Conservation (phyloP, 208 protist species). For the Wallacemonas rigidus region DNA sequence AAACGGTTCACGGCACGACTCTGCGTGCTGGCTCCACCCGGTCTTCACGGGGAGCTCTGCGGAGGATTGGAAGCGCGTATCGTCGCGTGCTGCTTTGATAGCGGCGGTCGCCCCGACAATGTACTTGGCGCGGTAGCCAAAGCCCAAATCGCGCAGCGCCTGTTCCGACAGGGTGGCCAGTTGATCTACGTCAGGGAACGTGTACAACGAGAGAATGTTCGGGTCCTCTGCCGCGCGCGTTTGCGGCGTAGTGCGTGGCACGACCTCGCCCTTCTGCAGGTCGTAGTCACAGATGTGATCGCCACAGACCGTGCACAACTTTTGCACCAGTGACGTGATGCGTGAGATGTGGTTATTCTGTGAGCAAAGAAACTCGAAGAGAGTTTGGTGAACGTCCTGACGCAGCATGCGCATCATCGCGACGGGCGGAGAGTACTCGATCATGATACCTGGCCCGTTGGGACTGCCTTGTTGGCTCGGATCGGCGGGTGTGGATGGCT, state of each 20-base stretch:
- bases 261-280: slow-evolving; percentile 34
- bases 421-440: not conserved
- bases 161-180: slow-evolving; percentile 38
- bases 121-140: slow-evolving; percentile 82
- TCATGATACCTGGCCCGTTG: not conserved
- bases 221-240: not conserved
- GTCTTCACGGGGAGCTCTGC: too few relatives aligned
- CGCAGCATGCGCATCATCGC: slow-evolving; percentile 34
- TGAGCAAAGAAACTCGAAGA: slow-evolving; percentile 79
- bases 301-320: slow-evolving; percentile 44
- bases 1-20: slow-evolving; percentile 28
- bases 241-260: not conserved
- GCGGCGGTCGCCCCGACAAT: slow-evolving; percentile 36
- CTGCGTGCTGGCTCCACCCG: slow-evolving; percentile 1
- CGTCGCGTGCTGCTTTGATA: slow-evolving; percentile 26
- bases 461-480: too few relatives aligned
- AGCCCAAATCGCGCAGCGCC: slow-evolving; percentile 43
- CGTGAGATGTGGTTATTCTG: slow-evolving; percentile 85
- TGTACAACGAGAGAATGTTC: slow-evolving; percentile 46
- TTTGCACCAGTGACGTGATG: slow-evolving; percentile 66
- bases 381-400: slow-evolving; percentile 74
- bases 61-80: too few relatives aligned
- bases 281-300: slow-evolving; percentile 57
- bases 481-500: too few relatives aligned
- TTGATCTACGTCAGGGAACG: slow-evolving; percentile 53